These are phyloP conservation scores for Calonectria henricotiae DNA, from an alignment of 2,329 filamentous ascomycete genomes.

Conservation along the genomic window DNA sequence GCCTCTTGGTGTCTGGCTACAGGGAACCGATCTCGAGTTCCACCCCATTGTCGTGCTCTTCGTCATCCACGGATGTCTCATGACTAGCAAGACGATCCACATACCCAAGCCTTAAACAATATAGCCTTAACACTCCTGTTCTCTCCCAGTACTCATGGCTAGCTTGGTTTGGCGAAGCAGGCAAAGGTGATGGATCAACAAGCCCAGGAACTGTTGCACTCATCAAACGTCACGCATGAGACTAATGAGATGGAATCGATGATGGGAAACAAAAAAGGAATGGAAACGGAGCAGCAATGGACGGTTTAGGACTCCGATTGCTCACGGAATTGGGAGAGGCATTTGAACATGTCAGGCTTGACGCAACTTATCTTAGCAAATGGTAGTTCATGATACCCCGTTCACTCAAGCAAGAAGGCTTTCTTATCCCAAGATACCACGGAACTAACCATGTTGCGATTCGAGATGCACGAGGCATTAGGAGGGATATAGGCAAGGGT, in stretches of 20 bases:
- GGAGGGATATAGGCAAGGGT: not conserved
- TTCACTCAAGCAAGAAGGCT: slow-evolving; percentile 40
- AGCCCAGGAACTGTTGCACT: not conserved
- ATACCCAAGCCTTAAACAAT: slow-evolving; percentile 85
- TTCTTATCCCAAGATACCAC: not conserved
- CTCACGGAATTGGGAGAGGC: slow-evolving; percentile 37
- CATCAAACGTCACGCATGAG: not conserved
- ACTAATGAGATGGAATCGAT: slow-evolving; percentile 19
- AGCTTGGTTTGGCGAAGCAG: not conserved
- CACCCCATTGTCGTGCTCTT: slow-evolving; percentile 89
- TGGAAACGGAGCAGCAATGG: slow-evolving; percentile 19
- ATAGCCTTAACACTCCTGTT: slow-evolving; percentile 18
- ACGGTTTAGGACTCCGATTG: slow-evolving; percentile 30
- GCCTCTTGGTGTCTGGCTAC: slow-evolving; percentile 81
- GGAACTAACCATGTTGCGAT: not conserved
- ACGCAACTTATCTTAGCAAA: slow-evolving; percentile 49
- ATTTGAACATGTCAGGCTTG: slow-evolving; percentile 45
- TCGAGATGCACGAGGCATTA: not conserved
- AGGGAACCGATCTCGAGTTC: slow-evolving; percentile 82
- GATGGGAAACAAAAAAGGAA: slow-evolving; percentile 25
- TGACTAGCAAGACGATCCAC: slow-evolving; percentile 96
- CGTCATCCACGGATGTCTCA: slow-evolving; percentile 89
- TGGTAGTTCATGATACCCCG: slow-evolving; percentile 53
- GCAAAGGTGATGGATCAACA: not conserved
- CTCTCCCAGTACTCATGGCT: not conserved